Conservation (phyloP, 2,329 filamentous ascomycete species). For the Exophiala spinifera region DNA sequence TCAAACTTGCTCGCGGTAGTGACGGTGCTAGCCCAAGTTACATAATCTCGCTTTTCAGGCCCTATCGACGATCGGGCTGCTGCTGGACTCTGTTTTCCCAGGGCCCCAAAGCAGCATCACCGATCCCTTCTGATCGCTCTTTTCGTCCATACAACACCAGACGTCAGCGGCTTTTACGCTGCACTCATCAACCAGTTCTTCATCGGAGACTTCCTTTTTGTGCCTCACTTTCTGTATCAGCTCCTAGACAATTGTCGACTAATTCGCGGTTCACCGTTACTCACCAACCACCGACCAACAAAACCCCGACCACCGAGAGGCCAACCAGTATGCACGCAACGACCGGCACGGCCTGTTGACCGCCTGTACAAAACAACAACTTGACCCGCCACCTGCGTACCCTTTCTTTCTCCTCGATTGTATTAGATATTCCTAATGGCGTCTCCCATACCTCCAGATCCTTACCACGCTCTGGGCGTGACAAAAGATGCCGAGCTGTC, state of each 20-base stretch:
- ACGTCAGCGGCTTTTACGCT: constrained; percentile 8
- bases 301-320: constrained; percentile 15
- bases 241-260: background rate
- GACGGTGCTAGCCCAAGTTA: constrained; percentile 3
- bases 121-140: background rate
- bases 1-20: constrained; percentile 3
- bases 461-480: constrained; percentile 74
- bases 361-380: constrained; percentile 22
- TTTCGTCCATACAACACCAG: constrained; percentile 8
- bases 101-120: background rate
- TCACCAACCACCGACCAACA: constrained; percentile 15
- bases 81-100: background rate
- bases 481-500: constrained; percentile 65
- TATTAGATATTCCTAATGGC: constrained; percentile 15
- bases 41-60: constrained; percentile 5
- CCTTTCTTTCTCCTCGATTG: constrained; percentile 7
- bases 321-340: constrained; percentile 21
- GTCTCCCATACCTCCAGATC: constrained; percentile 55
- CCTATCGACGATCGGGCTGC: constrained; percentile 2
- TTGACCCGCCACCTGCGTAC: constrained; percentile 4
- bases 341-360: constrained; percentile 17
- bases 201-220: constrained; percentile 6
- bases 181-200: background rate
- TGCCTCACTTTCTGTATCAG: background rate
- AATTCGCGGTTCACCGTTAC: background rate